Evolutionary conservation across 192 early-diverging fungal genomes (phyloP).

Genomic region (Diversispora eburnea): DNA sequence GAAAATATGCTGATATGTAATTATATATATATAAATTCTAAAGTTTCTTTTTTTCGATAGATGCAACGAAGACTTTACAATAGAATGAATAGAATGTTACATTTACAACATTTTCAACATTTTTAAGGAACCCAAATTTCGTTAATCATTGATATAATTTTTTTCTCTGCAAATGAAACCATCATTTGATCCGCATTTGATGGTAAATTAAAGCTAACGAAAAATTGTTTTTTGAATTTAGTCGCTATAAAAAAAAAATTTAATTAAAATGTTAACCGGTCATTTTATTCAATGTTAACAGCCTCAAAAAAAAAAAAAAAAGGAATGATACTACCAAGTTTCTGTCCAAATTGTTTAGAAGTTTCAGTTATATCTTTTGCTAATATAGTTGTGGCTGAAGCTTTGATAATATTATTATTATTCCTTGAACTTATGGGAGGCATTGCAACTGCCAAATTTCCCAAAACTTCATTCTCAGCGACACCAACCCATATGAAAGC

Average conservation of each 20-base stretch:
- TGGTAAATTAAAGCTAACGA: slow-evolving; percentile 25
- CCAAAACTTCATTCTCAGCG: slow-evolving; percentile 22
- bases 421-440: neutral
- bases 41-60: no score
- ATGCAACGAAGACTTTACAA: no score
- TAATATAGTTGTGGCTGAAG: slow-evolving; percentile 13
- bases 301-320: neutral
- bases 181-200: slow-evolving; percentile 5
- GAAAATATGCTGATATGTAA: no score
- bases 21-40: no score
- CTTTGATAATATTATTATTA: neutral
- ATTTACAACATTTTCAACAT: no score
- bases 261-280: neutral
- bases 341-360: slow-evolving; percentile 26
- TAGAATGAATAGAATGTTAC: no score
- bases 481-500: slow-evolving; percentile 21
- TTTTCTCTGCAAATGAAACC: slow-evolving; percentile 13
- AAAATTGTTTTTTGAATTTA: slow-evolving; percentile 28
- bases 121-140: no score
- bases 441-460: slow-evolving; percentile 25
- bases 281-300: neutral
- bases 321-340: slow-evolving; percentile 14
- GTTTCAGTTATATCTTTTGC: slow-evolving; percentile 19
- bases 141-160: no score
- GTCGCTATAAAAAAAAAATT: neutral